Evolutionary conservation across 139 green algal species (phyloP).

Genomic region (Picochlorum sp.): DNA sequence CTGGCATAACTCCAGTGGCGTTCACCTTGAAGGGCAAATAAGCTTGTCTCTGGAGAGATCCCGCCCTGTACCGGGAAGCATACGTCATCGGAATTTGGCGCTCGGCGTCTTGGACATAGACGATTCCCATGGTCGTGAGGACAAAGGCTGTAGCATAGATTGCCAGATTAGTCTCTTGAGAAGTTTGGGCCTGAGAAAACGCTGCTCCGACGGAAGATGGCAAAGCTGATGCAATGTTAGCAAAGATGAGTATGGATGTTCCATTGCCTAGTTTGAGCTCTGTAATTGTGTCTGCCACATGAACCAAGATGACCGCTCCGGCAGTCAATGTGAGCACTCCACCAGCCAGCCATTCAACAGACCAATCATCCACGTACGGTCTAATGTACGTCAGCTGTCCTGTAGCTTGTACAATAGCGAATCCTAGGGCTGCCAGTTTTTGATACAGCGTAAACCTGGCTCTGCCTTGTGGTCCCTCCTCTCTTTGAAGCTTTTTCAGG

Average conservation of each 20-base stretch:
- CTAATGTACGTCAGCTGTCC: slow-evolving; percentile 83
- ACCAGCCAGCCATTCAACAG: slow-evolving; percentile 55
- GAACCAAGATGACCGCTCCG: slow-evolving; percentile 77
- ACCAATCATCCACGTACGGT: slow-evolving; percentile 84
- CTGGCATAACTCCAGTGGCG: slow-evolving; percentile 91
- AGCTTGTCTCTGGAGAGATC: slow-evolving; percentile 55
- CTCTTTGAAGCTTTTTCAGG: slow-evolving; percentile 91
- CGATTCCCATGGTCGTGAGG: slow-evolving; percentile 86
- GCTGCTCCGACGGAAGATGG: slow-evolving; percentile 64
- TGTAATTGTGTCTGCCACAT: slow-evolving; percentile 73
- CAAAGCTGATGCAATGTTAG: slow-evolving; percentile 87
- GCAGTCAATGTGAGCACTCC: slow-evolving; percentile 61
- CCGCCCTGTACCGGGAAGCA: slow-evolving; percentile 52
- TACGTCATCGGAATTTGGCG: slow-evolving; percentile 98
- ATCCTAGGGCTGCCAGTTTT: slow-evolving; percentile 72
- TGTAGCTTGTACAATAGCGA: slow-evolving; percentile 77
- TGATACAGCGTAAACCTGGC: slow-evolving; percentile 86
- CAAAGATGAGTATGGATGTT: slow-evolving; percentile 96
- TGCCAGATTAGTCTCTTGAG: slow-evolving; percentile 39
- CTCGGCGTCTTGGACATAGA: slow-evolving; percentile 97
- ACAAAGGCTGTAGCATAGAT: slow-evolving; percentile 78
- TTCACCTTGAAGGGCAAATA: slow-evolving; percentile 99
- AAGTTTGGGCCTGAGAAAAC: slow-evolving; percentile 14
- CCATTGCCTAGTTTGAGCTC: slow-evolving; percentile 97
- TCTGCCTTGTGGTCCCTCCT: slow-evolving; percentile 77